These are phyloP conservation scores for Backusella circina DNA, from an alignment of 192 early-diverging fungal species.

Conservation along the genomic window DNA sequence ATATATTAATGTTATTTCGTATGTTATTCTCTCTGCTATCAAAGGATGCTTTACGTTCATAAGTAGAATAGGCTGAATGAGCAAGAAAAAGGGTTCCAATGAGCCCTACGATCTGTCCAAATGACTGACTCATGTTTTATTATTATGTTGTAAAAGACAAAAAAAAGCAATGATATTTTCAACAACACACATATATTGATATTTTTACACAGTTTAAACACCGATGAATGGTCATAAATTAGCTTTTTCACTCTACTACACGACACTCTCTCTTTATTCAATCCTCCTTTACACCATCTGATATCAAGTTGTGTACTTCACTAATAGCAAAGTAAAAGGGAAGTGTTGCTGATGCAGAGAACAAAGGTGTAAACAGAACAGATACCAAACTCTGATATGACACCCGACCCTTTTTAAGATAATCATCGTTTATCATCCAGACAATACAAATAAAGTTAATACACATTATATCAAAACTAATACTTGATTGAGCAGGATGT, in stretches of 20 bases:
- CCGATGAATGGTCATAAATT: no score
- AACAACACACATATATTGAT: neutral
- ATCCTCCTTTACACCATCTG: neutral
- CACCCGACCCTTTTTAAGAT: neutral
- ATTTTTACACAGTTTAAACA: no score
- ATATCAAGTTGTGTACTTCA: neutral
- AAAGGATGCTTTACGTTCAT: slow-evolving; percentile 42
- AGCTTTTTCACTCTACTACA: no score
- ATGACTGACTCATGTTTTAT: neutral
- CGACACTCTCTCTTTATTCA: neutral
- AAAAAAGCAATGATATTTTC: neutral
- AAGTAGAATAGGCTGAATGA: slow-evolving; percentile 54
- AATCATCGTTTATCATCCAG: slow-evolving; percentile 19
- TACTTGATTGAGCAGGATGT: slow-evolving; percentile 29
- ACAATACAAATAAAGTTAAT: slow-evolving; percentile 8
- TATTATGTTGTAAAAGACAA: neutral
- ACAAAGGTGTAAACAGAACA: neutral
- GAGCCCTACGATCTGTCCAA: slow-evolving; percentile 19
- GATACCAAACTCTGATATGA: neutral
- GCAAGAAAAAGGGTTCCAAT: slow-evolving; percentile 40
- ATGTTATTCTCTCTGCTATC: no score
- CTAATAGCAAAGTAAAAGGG: slow-evolving; percentile 25
- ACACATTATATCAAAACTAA: slow-evolving; percentile 25
- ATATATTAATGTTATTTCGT: no score
- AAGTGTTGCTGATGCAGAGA: slow-evolving; percentile 18